Base-by-base conservation (phyloP, 1,284 basidiomycete species). In the Kwoniella shivajii region DNA sequence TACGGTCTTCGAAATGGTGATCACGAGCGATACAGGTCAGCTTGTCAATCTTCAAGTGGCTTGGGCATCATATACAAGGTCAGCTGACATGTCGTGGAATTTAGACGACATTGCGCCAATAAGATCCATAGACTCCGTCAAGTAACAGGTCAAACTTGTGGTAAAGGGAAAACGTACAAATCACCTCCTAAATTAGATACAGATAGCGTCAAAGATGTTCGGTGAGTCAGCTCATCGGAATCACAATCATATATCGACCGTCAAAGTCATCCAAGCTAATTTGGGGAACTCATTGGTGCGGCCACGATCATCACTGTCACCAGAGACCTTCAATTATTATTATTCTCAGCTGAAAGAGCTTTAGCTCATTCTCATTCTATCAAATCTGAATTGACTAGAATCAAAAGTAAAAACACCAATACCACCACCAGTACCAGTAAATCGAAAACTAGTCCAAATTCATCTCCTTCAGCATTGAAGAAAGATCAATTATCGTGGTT, bases 1-100 rank as follows among this genome's bases (percentile, higher is more conserved):
- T 94, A 95, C 74, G 93, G 93, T 22, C 81, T 95, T 65, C 86
- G 93, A 59, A 93, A 91, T 72, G 89, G 88, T 71, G 92, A 97
- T 75, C 88, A 86, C 76, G 80, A 83, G 63, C 86, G 91, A 56
- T 94, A 94, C 78, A 83, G 89, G 88, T 89, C 65, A 53, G 45
- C n/a, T n/a, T n/a, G n/a, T n/a, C n/a, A n/a, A n/a, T n/a, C n/a
- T n/a, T n/a, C n/a, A n/a, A n/a, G n/a, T n/a, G n/a, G n/a, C n/a
- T n/a, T n/a, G n/a, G n/a, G n/a, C n/a, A n/a, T n/a, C n/a, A n/a
- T n/a, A n/a, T n/a, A n/a, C n/a, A n/a, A n/a, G n/a, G n/a, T n/a
- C n/a, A n/a, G n/a, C n/a, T n/a, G n/a, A n/a, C n/a, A n/a, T n/a
- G n/a, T n/a, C n/a, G n/a, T n/a, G n/a, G n/a, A n/a, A n/a, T n/a